Evolutionary conservation across 257 asterid genomes (phyloP).

Genomic region (Solanum rostratum): DNA sequence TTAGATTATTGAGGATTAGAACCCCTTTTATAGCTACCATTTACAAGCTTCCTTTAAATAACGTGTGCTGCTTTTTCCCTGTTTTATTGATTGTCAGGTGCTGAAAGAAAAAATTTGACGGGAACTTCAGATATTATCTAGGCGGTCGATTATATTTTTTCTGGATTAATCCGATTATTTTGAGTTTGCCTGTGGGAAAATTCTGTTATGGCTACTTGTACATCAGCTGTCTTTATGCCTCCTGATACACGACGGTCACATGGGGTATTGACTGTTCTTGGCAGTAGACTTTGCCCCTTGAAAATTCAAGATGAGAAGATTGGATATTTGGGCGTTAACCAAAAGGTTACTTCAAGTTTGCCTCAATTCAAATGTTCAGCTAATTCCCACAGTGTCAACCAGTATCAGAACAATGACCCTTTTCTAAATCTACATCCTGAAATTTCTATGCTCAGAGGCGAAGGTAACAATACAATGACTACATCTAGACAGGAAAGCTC

Average conservation of each 20-base stretch:
- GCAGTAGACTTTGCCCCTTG: conserved; percentile 37
- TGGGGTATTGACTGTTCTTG: conserved; percentile 36
- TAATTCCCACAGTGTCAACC: conserved; percentile 44
- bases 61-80: neutral
- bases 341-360: conserved; percentile 19
- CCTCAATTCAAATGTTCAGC: conserved; percentile 49
- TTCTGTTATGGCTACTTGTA: conserved; percentile 46
- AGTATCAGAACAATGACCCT: conserved; percentile 49
- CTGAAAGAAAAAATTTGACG: neutral
- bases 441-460: conserved; percentile 78
- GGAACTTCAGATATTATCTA: neutral
- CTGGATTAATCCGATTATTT: neutral
- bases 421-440: conserved; percentile 81
- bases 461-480: conserved; percentile 25
- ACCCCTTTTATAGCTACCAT: neutral
- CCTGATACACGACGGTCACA: conserved; percentile 36
- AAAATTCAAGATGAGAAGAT: conserved; percentile 44
- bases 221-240: conserved; percentile 44
- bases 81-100: neutral
- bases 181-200: conserved; percentile 4
- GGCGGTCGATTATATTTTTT: neutral
- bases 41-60: neutral
- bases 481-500: conserved; percentile 40
- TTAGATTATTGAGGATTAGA: neutral
- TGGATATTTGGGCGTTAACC: conserved; percentile 18